Conservation (phyloP, 2,329 filamentous ascomycete species). For the Penicillium brevicompactum region DNA sequence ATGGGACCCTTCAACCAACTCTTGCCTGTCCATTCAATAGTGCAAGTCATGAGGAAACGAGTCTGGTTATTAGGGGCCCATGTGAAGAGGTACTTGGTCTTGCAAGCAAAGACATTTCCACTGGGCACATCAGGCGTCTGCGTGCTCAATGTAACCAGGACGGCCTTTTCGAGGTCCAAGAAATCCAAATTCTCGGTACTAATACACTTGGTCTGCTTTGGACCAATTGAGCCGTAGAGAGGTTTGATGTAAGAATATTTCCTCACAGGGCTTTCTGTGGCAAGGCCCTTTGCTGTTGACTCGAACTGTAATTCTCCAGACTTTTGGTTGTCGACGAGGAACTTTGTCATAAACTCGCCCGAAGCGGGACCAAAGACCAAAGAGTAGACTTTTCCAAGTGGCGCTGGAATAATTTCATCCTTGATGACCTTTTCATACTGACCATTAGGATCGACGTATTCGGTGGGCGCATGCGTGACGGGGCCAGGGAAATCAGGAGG, state of each 20-base stretch:
- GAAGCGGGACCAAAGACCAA: constrained; percentile 84
- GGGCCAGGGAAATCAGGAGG: constrained; percentile 77
- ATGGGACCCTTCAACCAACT: constrained; percentile 97
- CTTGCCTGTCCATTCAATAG: constrained; percentile 94
- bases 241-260: constrained; percentile 91
- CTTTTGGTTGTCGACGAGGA: constrained; percentile 84
- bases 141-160: constrained; percentile 79
- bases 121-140: constrained; percentile 94
- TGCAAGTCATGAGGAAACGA: constrained; percentile 81
- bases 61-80: constrained; percentile 90
- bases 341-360: constrained; percentile 79
- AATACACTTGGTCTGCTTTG: constrained; percentile 92
- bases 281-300: constrained; percentile 75
- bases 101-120: constrained; percentile 86
- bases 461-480: constrained; percentile 77
- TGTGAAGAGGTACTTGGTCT: constrained; percentile 91
- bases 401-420: constrained; percentile 83
- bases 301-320: constrained; percentile 84
- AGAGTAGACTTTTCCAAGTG: constrained; percentile 87
- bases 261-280: constrained; percentile 72
- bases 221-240: constrained; percentile 78
- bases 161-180: constrained; percentile 82
- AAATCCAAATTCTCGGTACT: constrained; percentile 82
- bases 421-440: constrained; percentile 86
- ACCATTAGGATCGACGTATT: constrained; percentile 74